These are phyloP conservation scores for Trichoderma parareesei DNA, from an alignment of 495 filamentous ascomycete species.

Conservation along the genomic window DNA sequence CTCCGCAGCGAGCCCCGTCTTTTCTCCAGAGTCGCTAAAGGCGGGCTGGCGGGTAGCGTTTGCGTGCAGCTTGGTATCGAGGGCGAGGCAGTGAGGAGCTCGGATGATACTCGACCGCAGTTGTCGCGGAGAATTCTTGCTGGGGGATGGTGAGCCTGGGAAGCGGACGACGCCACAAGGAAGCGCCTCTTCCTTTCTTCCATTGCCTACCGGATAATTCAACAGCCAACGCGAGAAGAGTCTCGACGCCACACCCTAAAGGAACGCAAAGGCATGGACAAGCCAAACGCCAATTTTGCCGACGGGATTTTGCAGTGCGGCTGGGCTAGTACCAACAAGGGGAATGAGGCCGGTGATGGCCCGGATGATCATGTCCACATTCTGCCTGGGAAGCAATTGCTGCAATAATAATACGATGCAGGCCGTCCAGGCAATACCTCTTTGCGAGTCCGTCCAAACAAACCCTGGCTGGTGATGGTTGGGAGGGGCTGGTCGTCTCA, in stretches of 20 bases:
- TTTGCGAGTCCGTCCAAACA: background rate
- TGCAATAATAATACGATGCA: background rate
- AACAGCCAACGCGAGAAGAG: background rate
- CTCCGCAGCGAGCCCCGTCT: constrained; percentile 3
- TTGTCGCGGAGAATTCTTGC: constrained; percentile 1
- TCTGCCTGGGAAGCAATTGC: background rate
- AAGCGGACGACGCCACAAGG: background rate
- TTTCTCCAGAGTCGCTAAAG: constrained; percentile 9
- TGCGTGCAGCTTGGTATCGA: background rate
- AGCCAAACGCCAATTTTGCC: background rate
- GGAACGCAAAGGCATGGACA: background rate
- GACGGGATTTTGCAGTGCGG: background rate
- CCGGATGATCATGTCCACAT: constrained; percentile 4
- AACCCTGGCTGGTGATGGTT: constrained; percentile 8
- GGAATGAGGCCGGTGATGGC: background rate
- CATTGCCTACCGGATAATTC: background rate
- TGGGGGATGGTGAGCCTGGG: background rate
- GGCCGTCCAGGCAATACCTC: background rate
- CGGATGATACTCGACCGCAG: background rate
- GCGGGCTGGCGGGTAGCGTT: background rate
- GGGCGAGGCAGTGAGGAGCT: background rate
- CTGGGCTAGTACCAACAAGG: background rate
- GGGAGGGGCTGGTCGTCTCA: constrained; percentile 2
- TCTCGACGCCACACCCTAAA: constrained; percentile 1
- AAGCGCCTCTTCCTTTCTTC: background rate